These are phyloP conservation scores for Gossypium turneri DNA, from an alignment of 345 rosid species.

Conservation along the genomic window DNA sequence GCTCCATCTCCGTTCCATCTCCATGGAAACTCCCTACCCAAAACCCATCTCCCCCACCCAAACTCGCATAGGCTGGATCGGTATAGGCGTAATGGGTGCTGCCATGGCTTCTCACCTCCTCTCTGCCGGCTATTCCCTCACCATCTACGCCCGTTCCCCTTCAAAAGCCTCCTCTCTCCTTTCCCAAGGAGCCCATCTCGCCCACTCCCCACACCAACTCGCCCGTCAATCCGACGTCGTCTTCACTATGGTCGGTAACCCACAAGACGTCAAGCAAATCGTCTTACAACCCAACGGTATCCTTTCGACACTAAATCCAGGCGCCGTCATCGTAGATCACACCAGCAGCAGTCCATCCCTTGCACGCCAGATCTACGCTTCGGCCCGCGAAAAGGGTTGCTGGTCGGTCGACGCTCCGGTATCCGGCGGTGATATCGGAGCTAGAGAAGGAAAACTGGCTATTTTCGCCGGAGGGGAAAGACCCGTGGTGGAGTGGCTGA, in stretches of 20 bases:
- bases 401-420: constrained; percentile 82
- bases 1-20: background rate
- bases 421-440: constrained; percentile 69
- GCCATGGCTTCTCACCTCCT: constrained; percentile 83
- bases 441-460: constrained; percentile 58
- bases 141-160: constrained; percentile 63
- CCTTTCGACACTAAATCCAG: constrained; percentile 53
- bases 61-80: constrained; percentile 81
- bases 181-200: constrained; percentile 52
- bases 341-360: constrained; percentile 63
- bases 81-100: constrained; percentile 81
- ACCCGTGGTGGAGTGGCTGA: constrained; percentile 52
- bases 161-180: constrained; percentile 54
- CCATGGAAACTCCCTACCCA: constrained; percentile 62
- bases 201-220: constrained; percentile 40
- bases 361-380: constrained; percentile 52
- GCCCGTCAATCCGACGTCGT: constrained; percentile 53
- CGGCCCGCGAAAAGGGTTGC: constrained; percentile 43
- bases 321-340: constrained; percentile 60
- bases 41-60: constrained; percentile 40
- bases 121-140: constrained; percentile 56
- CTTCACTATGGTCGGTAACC: constrained; percentile 81
- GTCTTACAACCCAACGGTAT: constrained; percentile 49
- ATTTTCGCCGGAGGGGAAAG: constrained; percentile 68
- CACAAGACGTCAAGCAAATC: constrained; percentile 61